These are phyloP conservation scores for Gentiana straminea DNA, from an alignment of 257 asterid genomes.

Conservation along the genomic window DNA sequence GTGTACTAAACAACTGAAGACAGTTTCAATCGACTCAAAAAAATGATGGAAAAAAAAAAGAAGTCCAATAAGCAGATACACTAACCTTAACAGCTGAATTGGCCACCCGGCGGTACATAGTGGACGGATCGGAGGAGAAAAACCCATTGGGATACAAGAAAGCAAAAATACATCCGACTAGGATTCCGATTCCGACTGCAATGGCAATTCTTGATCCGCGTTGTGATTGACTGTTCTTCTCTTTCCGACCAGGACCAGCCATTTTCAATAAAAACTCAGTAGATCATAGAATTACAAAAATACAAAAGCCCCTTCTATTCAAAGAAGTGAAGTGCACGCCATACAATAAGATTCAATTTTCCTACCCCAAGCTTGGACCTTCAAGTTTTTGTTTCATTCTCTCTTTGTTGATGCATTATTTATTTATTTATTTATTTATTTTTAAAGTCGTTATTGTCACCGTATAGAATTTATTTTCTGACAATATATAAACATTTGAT, in stretches of 20 bases:
- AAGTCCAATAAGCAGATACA: background rate
- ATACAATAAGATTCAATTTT: no score
- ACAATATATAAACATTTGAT: no score
- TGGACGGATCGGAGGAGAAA: constrained; percentile 23
- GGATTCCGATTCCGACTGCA: constrained; percentile 51
- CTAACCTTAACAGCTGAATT: constrained; percentile 37
- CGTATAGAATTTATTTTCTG: no score
- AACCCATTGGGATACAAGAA: constrained; percentile 55
- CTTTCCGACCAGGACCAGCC: constrained; percentile 61
- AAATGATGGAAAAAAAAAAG: background rate
- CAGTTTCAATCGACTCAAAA: background rate
- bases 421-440: no score
- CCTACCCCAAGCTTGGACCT: no score
- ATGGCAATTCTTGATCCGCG: constrained; percentile 54
- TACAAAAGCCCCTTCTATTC: background rate
- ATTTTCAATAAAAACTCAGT: constrained; percentile 12
- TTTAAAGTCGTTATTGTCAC: no score
- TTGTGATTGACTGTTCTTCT: constrained; percentile 28
- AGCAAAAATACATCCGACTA: constrained; percentile 62
- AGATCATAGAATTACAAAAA: background rate
- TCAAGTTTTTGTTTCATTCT: no score
- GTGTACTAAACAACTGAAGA: background rate
- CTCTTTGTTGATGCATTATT: no score
- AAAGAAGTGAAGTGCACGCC: constrained; percentile 13
- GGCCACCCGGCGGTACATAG: constrained; percentile 18